Base-by-base conservation (phyloP, 2,329 filamentous ascomycete species). In the Arthrobotrys entomopaga region DNA sequence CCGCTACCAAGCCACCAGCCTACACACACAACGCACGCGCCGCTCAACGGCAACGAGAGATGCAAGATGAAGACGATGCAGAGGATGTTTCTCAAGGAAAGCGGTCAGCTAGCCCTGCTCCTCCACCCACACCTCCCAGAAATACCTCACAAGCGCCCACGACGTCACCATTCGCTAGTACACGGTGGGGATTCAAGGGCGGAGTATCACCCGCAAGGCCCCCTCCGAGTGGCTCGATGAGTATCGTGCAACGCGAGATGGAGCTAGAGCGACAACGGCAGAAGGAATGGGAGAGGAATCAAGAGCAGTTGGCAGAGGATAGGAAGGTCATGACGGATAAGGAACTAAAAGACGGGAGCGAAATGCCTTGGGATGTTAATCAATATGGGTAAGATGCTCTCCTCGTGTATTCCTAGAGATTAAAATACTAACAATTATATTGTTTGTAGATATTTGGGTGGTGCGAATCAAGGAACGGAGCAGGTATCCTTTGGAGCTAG, bases 261-360 rank as follows among this genome's bases (percentile, higher is more conserved):
- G 90, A 93, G 80, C 84, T 90, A 80, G 91, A 93, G 81, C 85
- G 91, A 7, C 87, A 92, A 82, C 84, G 90, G 13, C 91, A 93
- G 82, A 86, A 85, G 65, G 91, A 93, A 80, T 93, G 91, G 91
- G 91, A 95, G 80, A 87, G 91, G 76, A 84, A 87, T 0, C 91
- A 94, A 81, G 84, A 87, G 79, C 70, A 74, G 24, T 13, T 74
- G 46, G 63, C 64, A 16, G 70, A 67, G 38, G 70, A 74, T 24
- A 57, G 70, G n/a, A 74, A 74, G 19, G 24, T 74, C 13, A 74
- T 67, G 70, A 74, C 70, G 4, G 87, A 87, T 77, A 86, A 87
- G 16, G 86, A 78, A 24, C 46, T 70, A 13, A 72, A 71, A 29
- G 71, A 57, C 19, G 65, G 43, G 29, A 38, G 57, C 2, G 64